Evolutionary conservation across 2,329 filamentous ascomycete species (phyloP), one percentile per base, ranked within the genome.

Genomic region (Aspergillus sp.): DNA sequence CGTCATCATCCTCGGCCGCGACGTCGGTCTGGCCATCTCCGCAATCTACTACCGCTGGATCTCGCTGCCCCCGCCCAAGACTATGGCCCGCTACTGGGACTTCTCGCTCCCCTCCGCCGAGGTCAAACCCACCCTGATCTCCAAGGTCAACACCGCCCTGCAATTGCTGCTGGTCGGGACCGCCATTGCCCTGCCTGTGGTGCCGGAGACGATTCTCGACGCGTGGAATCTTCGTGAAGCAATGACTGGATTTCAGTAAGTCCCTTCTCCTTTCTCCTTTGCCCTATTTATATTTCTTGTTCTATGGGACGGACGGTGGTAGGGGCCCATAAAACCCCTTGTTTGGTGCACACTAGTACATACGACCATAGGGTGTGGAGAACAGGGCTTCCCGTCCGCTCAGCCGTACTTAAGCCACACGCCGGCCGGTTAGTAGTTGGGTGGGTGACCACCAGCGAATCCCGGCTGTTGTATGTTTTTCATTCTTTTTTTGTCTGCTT

Each of bases 41-140:
- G 94, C 94, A 20, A 86, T 99, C 61, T 97, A 97, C 77, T 97
- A 94, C 72, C 88, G 94, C 58, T 97, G 91, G 83, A 95, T 97
- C 60, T 95, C 90, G 2, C 81, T 99, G 5, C 94, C 94, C 0
- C 87, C 89, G 0, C 94, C 94, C 1, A 97, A 97, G 75, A 97
- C 94, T 0, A 89, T 97, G 72, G 76, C 82, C 16, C 81, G 94
- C 16, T 99, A 97, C 74, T 99, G 94, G 94, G 94, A 99, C 73
- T 97, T 99, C 68, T 93, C 89, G 3, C 81, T 99, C 13, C 94
- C 76, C 10, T 75, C 72, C 9, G 75, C 74, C 3, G 73, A 76
- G 56, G 74, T 77, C 7, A 74, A 71, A 56, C 72, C 73, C 1
- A 76, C 75, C 1, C 65, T 66, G 31, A 72, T 78, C 34, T 76